Evolutionary conservation across 2,329 filamentous ascomycete genomes (phyloP), one percentile per base, ranked within the genome.

Genomic region (Cladosporium phlei): DNA sequence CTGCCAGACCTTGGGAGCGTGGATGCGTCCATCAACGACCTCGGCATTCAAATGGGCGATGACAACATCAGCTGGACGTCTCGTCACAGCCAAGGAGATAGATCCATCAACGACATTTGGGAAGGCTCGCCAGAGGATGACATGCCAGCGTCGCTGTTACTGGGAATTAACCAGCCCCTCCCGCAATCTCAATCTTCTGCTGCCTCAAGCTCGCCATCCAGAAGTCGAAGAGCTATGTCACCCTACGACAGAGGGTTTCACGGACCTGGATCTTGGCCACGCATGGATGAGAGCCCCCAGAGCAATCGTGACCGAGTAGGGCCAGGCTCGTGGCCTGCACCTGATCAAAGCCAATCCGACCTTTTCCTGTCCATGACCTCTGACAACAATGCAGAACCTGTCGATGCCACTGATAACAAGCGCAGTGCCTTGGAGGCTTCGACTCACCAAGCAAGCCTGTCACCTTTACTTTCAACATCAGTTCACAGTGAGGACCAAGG

Each of bases 21-120:
- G 25, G 25, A 21, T 3, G 6, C 16, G 2, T 37, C 32, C 19
- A 16, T 45, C 14, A 33, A 47, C 20, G 30, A 55, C 6, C 50
- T 59, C 16, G 64, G 64, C 12, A 67, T 67, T 28, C 54, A 57
- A 14, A 52, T 59, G 19, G 64, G 64, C 4, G 64, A 67, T 29
- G 63, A 67, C 47, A 67, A 66, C 39, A 51, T 63, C 22, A 65
- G 61, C 34, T 67, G 62, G 62, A 56, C 59, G 7, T 59, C 59
- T 9, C 55, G 64, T 17, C 55, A 60, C 35, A 63, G 58, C 39
- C 56, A 59, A 39, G 42, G 48, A 6, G 54, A 51, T 29, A 49
- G 52, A 20, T 53, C 50, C 3, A 45, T 50, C 9, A 54, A 60
- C 27, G 59, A 66, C 35, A 39, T 63, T 2, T 66, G 63, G 63